A percentile compares a stretch with the other conserved stretches of the same genome.
Evolutionary conservation across 148 eudicot species (phyloP).

Genomic region (Selenicereus undatus): DNA sequence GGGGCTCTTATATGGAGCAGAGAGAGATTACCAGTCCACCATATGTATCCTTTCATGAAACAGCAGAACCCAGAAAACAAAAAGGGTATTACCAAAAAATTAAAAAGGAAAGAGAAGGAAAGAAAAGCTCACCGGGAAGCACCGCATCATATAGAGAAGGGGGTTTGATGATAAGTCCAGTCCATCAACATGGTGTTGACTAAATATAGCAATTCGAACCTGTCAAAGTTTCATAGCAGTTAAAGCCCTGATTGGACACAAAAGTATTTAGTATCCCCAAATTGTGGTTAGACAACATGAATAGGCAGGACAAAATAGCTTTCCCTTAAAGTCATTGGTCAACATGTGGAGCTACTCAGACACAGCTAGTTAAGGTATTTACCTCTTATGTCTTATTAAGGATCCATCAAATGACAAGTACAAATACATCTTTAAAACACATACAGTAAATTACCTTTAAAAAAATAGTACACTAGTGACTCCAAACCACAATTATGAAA

Average conservation of each 20-base stretch:
- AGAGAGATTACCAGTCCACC: not conserved
- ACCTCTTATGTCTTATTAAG: not conserved
- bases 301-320: slow-evolving; percentile 4
- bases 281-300: not conserved
- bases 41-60: not conserved
- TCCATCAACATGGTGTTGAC: slow-evolving; percentile 99
- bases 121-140: slow-evolving; percentile 75
- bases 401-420: not conserved
- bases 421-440: no score
- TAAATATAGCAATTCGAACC: slow-evolving; percentile 98
- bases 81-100: not conserved
- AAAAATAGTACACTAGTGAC: no score
- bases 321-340: not conserved
- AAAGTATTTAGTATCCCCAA: not conserved
- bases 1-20: not conserved
- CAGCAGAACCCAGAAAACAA: not conserved
- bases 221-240: slow-evolving; percentile 30
- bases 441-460: no score
- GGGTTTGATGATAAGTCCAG: slow-evolving; percentile 95
- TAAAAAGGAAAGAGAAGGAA: not conserved
- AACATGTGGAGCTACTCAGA: not conserved
- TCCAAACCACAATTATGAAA: not conserved
- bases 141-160: slow-evolving; percentile 96
- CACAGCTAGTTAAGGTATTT: not conserved
- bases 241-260: not conserved